These are phyloP conservation scores for Alternaria sp. DNA, from an alignment of 2,329 filamentous ascomycete species.

Conservation along the genomic window DNA sequence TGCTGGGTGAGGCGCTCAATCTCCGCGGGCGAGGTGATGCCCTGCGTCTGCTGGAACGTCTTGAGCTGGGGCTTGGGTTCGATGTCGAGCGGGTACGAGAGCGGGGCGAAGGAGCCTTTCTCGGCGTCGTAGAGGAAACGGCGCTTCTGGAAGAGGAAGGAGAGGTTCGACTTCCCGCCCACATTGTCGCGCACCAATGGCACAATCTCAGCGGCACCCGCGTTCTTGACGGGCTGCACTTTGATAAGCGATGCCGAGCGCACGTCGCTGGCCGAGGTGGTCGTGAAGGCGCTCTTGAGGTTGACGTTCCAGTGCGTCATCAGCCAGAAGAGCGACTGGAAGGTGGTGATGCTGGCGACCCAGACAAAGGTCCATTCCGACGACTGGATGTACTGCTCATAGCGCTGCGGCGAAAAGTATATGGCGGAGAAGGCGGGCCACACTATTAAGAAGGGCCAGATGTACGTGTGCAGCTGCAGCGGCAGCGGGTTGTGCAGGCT, in stretches of 20 bases:
- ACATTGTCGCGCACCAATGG: constrained; percentile 76
- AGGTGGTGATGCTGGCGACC: constrained; percentile 83
- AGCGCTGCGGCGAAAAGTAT: constrained; percentile 82
- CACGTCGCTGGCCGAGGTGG: constrained; percentile 72
- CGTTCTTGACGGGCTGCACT: constrained; percentile 87
- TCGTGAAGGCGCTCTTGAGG: constrained; percentile 80
- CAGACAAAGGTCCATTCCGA: constrained; percentile 98
- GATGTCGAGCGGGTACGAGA: constrained; percentile 82
- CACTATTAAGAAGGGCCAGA: constrained; percentile 89
- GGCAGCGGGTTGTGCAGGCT: constrained; percentile 88
- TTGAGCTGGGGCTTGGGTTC: constrained; percentile 82
- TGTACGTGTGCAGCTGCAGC: constrained; percentile 80
- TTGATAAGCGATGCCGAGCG: constrained; percentile 86
- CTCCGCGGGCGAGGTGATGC: constrained; percentile 76
- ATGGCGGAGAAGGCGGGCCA: constrained; percentile 92
- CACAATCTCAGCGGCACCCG: constrained; percentile 88
- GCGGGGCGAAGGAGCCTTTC: constrained; percentile 76
- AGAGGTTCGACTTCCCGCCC: constrained; percentile 76
- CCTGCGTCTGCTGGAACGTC: constrained; percentile 79
- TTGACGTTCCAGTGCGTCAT: constrained; percentile 98
- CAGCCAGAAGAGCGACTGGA: constrained; percentile 89
- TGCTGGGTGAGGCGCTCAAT: constrained; percentile 83
- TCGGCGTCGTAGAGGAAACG: constrained; percentile 84
- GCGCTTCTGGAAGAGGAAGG: constrained; percentile 97
- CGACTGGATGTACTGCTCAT: constrained; percentile 90